These are phyloP conservation scores for Daldinia sp. DNA, from an alignment of 2,329 filamentous ascomycete species.

Conservation along the genomic window DNA sequence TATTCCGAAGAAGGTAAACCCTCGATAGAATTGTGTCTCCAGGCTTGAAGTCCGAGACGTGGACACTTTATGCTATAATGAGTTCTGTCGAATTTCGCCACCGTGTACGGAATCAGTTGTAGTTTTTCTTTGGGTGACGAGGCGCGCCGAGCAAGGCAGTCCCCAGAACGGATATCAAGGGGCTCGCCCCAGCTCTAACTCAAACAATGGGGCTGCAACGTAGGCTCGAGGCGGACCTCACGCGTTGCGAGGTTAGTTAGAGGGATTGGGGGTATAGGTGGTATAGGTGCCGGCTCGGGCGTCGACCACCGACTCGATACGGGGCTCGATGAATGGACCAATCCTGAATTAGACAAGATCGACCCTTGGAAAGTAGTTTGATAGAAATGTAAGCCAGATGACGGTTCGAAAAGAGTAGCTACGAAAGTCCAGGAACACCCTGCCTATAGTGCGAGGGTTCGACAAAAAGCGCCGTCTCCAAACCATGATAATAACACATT, in stretches of 20 bases:
- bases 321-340: conserved; percentile 39
- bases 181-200: conserved; percentile 44
- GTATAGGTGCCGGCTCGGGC: conserved; percentile 41
- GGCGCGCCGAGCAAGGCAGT: conserved; percentile 41
- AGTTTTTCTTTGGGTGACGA: conserved; percentile 28
- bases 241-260: conserved; percentile 33
- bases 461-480: conserved; percentile 26
- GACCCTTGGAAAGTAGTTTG: conserved; percentile 38
- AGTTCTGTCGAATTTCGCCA: conserved; percentile 41
- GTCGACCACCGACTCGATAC: conserved; percentile 41
- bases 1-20: conserved; percentile 32
- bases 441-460: conserved; percentile 40
- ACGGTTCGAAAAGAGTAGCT: conserved; percentile 35
- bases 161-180: conserved; percentile 35
- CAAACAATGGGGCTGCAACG: conserved; percentile 43
- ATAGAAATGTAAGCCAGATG: conserved; percentile 37
- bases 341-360: conserved; percentile 44
- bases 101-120: conserved; percentile 26
- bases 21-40: conserved; percentile 25
- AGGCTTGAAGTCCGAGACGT: conserved; percentile 35
- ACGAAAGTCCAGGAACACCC: conserved; percentile 42
- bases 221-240: conserved; percentile 37
- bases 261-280: conserved; percentile 25
- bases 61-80: conserved; percentile 44
- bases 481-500: conserved; percentile 37